A percentile compares a stretch with the other conserved stretches of the same genome.
Evolutionary conservation across 495 filamentous ascomycete genomes (phyloP).

Genomic region (Tuber borchii): DNA sequence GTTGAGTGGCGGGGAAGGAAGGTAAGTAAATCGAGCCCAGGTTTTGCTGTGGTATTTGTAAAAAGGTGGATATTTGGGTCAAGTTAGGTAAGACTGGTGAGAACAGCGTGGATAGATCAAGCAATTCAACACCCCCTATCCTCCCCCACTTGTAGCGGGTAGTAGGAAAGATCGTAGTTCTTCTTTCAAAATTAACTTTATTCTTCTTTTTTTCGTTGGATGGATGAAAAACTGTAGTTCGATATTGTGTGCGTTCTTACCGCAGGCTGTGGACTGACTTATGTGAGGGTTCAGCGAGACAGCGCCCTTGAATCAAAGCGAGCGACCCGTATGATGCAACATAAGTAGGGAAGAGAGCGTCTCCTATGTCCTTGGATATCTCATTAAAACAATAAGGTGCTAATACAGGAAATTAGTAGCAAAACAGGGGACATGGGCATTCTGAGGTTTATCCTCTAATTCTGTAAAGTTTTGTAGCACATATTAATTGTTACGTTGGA

Average conservation of each 20-base stretch:
- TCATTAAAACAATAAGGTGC: no score
- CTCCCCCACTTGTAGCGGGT: neutral
- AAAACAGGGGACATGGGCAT: neutral
- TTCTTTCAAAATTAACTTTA: neutral
- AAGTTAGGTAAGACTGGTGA: neutral
- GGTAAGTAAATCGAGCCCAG: neutral
- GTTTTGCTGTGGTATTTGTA: neutral
- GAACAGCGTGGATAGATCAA: neutral
- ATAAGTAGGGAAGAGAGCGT: no score
- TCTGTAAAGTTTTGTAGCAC: no score
- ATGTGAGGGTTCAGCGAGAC: no score
- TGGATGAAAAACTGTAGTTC: neutral
- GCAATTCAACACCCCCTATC: neutral
- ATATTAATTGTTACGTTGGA: neutral
- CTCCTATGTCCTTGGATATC: no score
- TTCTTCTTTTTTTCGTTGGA: neutral
- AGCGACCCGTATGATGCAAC: no score
- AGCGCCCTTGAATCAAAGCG: no score
- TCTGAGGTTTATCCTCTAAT: neutral
- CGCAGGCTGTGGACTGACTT: no score
- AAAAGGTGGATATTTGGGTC: neutral
- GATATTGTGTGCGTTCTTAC: neutral
- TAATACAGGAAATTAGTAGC: no score
- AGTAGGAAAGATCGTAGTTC: neutral
- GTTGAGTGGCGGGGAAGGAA: neutral